Evolutionary conservation across 495 filamentous ascomycete genomes (phyloP).

Genomic region (Recurvomyces mirabilis): DNA sequence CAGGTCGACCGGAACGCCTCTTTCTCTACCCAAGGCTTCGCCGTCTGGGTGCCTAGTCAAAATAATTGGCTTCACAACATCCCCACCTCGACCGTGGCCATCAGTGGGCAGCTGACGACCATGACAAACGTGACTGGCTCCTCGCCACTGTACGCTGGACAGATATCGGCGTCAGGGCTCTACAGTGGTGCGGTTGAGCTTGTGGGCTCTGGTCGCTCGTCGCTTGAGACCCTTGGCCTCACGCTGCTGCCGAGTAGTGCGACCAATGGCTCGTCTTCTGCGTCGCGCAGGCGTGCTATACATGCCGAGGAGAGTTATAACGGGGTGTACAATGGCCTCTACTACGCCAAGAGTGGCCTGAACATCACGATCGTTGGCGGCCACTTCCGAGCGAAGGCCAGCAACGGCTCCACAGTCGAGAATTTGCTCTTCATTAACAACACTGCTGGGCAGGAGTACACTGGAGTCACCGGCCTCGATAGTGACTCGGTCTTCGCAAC

Average conservation of each 20-base stretch:
- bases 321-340: slow-evolving; percentile 64
- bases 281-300: slow-evolving; percentile 48
- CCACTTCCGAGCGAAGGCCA: slow-evolving; percentile 63
- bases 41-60: slow-evolving; percentile 84
- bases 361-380: slow-evolving; percentile 86
- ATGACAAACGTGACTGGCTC: slow-evolving; percentile 49
- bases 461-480: slow-evolving; percentile 58
- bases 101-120: slow-evolving; percentile 61
- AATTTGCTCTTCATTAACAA: slow-evolving; percentile 70
- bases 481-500: slow-evolving; percentile 64
- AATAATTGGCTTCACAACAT: slow-evolving; percentile 84
- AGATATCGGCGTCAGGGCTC: slow-evolving; percentile 52
- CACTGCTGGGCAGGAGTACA: slow-evolving; percentile 40
- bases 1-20: slow-evolving; percentile 51
- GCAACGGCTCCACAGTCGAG: slow-evolving; percentile 57
- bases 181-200: slow-evolving; percentile 61
- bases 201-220: slow-evolving; percentile 38
- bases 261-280: slow-evolving; percentile 1
- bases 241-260: slow-evolving; percentile 32
- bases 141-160: slow-evolving; percentile 63
- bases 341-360: slow-evolving; percentile 53
- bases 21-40: slow-evolving; percentile 61
- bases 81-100: slow-evolving; percentile 48
- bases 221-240: slow-evolving; percentile 45
- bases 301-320: slow-evolving; percentile 35